Conservation (phyloP, 441 rosid species). For the Viola pubescens region DNA sequence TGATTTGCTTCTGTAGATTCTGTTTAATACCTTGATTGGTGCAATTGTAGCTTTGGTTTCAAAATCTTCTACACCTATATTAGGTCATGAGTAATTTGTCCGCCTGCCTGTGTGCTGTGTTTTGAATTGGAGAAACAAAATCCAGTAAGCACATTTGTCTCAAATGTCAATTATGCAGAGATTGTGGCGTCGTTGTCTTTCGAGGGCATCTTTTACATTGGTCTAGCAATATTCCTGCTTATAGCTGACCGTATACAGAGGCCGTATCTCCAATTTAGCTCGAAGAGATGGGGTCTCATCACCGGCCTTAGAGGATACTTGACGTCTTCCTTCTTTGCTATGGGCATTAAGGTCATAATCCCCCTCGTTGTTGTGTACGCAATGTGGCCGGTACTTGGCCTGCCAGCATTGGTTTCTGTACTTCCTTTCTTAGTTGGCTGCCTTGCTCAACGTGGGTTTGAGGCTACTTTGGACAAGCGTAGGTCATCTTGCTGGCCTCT, state of each 20-base stretch:
- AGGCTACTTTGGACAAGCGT: constrained; percentile 38
- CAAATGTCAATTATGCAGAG: constrained; percentile 40
- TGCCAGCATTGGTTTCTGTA: constrained; percentile 57
- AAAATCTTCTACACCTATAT: not conserved
- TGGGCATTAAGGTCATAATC: constrained; percentile 54
- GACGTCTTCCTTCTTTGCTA: constrained; percentile 45
- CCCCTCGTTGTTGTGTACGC: constrained; percentile 46
- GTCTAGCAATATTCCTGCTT: constrained; percentile 52
- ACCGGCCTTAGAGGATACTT: constrained; percentile 77
- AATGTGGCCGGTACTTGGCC: constrained; percentile 66
- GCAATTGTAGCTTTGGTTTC: not conserved
- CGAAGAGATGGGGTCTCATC: constrained; percentile 80
- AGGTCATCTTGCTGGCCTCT: constrained; percentile 80
- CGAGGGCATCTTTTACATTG: constrained; percentile 61
- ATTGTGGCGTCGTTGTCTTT: constrained; percentile 43
- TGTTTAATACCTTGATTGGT: not conserved
- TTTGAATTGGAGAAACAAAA: not conserved
- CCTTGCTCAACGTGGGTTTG: constrained; percentile 58
- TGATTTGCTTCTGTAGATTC: not conserved
- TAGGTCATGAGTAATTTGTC: constrained; percentile 1
- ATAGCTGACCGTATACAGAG: constrained; percentile 59
- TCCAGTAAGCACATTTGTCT: not conserved
- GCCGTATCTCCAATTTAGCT: constrained; percentile 72
- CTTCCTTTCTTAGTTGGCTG: constrained; percentile 68
- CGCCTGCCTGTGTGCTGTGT: not conserved